Evolutionary conservation across 2,329 filamentous ascomycete genomes (phyloP).

Genomic region (Penicillium sp.): DNA sequence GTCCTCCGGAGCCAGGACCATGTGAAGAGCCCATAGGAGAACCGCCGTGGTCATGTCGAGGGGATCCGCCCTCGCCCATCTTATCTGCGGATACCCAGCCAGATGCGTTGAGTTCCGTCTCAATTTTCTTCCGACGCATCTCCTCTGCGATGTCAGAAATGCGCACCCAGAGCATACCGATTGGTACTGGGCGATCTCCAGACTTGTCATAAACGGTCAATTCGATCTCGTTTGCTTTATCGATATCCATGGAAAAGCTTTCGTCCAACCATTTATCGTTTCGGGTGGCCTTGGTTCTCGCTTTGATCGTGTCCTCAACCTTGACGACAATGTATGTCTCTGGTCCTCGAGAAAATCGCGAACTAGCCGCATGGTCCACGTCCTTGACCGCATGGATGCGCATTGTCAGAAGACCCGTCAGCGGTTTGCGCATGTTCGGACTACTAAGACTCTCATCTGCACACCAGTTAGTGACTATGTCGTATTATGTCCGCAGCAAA

Average conservation of each 20-base stretch:
- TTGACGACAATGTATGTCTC: conserved; percentile 97
- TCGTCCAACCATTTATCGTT: conserved; percentile 92
- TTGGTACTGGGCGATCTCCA: conserved; percentile 83
- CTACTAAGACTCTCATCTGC: conserved; percentile 94
- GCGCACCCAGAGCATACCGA: conserved; percentile 91
- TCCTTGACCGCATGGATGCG: conserved; percentile 86
- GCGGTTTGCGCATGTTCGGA: conserved; percentile 91
- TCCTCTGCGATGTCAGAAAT: conserved; percentile 98
- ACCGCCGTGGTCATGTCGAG: conserved; percentile 52
- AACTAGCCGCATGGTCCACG: conserved; percentile 83
- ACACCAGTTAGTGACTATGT: conserved; percentile 27
- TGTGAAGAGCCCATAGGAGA: conserved; percentile 47
- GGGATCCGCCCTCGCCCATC: conserved; percentile 64
- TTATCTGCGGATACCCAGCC: conserved; percentile 98
- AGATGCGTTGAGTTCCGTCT: conserved; percentile 88
- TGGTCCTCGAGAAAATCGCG: conserved; percentile 81
- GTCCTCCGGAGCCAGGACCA: conserved; percentile 23
- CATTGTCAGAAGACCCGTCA: conserved; percentile 85
- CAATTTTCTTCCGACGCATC: conserved; percentile 94
- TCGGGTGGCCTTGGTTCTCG: conserved; percentile 77
- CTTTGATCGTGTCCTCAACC: conserved; percentile 90
- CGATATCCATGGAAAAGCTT: conserved; percentile 85
- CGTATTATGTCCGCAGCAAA: too few relatives aligned
- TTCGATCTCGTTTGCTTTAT: conserved; percentile 98
- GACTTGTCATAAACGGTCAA: conserved; percentile 97